Conservation (phyloP, 2,329 filamentous ascomycete genomes). For the Drechslera avenae region DNA sequence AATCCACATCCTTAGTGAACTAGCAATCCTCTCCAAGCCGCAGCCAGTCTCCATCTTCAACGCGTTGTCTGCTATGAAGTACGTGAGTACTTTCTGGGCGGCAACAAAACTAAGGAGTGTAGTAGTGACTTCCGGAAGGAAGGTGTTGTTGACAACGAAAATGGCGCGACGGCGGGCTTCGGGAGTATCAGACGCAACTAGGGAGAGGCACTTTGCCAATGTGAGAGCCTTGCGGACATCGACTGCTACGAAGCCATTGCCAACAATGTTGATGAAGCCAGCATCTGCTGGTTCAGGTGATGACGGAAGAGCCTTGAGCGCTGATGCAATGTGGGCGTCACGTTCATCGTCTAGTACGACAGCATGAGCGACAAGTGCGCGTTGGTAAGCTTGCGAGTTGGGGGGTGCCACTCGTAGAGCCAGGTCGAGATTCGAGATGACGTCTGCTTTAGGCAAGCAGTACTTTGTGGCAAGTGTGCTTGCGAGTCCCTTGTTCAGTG, state of each 20-base stretch:
- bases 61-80: constrained; percentile 42
- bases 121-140: constrained; percentile 47
- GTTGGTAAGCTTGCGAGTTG: constrained; percentile 70
- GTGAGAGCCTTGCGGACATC: constrained; percentile 64
- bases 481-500: constrained; percentile 71
- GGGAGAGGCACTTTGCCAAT: constrained; percentile 63
- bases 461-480: constrained; percentile 64
- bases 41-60: constrained; percentile 41
- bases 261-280: constrained; percentile 53
- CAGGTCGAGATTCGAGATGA: constrained; percentile 64
- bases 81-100: constrained; percentile 49
- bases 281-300: constrained; percentile 43
- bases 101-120: constrained; percentile 56
- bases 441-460: constrained; percentile 49
- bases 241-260: constrained; percentile 61
- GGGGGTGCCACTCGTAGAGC: constrained; percentile 77
- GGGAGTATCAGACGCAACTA: constrained; percentile 50
- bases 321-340: constrained; percentile 57
- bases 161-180: constrained; percentile 48
- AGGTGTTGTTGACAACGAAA: constrained; percentile 48
- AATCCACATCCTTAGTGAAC: constrained; percentile 53
- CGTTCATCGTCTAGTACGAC: constrained; percentile 62
- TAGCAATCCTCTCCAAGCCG: constrained; percentile 53
- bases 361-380: constrained; percentile 64
- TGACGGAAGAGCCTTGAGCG: constrained; percentile 58